Conservation (phyloP, 306 rosid species). For the Cicer pinnatifidum region DNA sequence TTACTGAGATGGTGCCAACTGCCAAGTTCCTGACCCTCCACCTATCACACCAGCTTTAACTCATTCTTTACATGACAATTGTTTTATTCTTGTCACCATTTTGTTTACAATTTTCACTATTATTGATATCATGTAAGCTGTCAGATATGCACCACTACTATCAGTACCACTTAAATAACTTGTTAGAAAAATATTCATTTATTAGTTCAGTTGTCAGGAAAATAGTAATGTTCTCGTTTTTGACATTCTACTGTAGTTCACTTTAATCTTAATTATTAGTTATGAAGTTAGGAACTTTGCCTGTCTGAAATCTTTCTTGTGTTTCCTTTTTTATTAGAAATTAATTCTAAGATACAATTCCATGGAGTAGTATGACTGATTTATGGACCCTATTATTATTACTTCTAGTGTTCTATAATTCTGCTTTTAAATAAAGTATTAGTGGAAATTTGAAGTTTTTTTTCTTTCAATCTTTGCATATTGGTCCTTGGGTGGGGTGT, state of each 20-base stretch:
- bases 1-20: conserved; percentile 20
- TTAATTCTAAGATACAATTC: conserved; percentile 24
- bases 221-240: conserved; percentile 32
- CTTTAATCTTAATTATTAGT: not conserved
- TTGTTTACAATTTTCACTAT: not conserved
- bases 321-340: conserved; percentile 3
- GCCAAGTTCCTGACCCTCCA: not conserved
- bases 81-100: conserved; percentile 24
- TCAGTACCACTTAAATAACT: conserved; percentile 14
- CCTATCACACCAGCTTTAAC: not conserved
- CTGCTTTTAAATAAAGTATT: conserved; percentile 17
- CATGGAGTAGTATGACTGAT: conserved; percentile 24
- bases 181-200: not conserved
- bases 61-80: conserved; percentile 1
- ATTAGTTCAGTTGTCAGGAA: conserved; percentile 25
- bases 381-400: conserved; percentile 5
- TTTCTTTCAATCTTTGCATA: not conserved
- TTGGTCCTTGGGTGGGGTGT: conserved; percentile 40
- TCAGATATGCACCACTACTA: conserved; percentile 14
- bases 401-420: conserved; percentile 34
- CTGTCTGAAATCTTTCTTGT: not conserved
- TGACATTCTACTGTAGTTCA: conserved; percentile 24
- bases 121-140: conserved; percentile 33
- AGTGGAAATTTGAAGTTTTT: conserved; percentile 11
- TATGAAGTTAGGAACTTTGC: not conserved